Conservation (phyloP, 2,329 filamentous ascomycete species). For the Cercospora berteroae region DNA sequence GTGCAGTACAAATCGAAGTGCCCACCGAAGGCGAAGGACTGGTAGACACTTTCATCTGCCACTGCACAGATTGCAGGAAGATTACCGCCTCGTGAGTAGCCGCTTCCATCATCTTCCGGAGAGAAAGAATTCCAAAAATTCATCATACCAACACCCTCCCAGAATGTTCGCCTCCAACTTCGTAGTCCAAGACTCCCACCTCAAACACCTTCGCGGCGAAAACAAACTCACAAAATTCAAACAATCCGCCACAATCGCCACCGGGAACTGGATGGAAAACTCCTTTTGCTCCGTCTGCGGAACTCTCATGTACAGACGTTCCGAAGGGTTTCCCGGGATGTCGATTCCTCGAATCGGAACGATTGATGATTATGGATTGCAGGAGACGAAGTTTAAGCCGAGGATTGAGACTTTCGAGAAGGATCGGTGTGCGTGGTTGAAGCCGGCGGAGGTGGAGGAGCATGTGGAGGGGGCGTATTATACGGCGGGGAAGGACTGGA, state of each 20-base stretch:
- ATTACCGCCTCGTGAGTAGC: conserved; percentile 52
- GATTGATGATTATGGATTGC: conserved; percentile 60
- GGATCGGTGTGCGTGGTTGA: conserved; percentile 44
- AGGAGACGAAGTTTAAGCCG: conserved; percentile 58
- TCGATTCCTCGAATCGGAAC: conserved; percentile 57
- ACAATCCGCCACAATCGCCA: conserved; percentile 50
- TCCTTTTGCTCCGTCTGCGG: conserved; percentile 61
- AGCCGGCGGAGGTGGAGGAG: conserved; percentile 13
- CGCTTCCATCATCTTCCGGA: background rate
- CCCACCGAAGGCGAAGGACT: conserved; percentile 48
- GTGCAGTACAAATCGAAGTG: conserved; percentile 55
- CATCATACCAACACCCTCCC: background rate
- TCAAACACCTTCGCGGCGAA: conserved; percentile 53
- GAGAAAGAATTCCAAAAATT: background rate
- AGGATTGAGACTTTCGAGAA: conserved; percentile 52
- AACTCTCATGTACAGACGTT: conserved; percentile 57
- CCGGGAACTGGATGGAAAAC: conserved; percentile 57
- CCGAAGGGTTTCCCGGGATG: conserved; percentile 45
- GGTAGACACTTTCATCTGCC: conserved; percentile 55
- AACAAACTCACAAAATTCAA: conserved; percentile 50
- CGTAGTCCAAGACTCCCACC: conserved; percentile 45
- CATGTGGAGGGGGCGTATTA: conserved; percentile 20
- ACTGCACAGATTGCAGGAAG: conserved; percentile 57
- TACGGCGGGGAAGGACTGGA: conserved; percentile 16
- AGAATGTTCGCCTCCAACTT: conserved; percentile 61